These are phyloP conservation scores for Schizosaccharomyces pombe DNA, from an alignment of 805 yeast species.

Conservation along the genomic window DNA sequence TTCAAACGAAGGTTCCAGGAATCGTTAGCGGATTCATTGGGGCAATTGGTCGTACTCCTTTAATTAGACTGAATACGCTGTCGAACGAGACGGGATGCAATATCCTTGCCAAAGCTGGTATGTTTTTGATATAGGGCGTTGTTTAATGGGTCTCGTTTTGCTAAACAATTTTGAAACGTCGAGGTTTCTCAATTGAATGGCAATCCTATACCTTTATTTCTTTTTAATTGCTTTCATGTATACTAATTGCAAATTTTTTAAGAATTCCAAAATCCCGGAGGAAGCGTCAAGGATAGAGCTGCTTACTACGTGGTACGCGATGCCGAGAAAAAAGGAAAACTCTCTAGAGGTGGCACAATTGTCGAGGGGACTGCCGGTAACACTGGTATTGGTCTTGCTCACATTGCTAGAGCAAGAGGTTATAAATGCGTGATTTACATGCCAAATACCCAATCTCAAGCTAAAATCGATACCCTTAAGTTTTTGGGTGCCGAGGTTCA, in stretches of 20 bases:
- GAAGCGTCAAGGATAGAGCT: conserved; percentile 77
- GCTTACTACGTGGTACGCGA: conserved; percentile 55
- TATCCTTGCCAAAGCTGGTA: conserved; percentile 54
- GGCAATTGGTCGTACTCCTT: conserved; percentile 34
- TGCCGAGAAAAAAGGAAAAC: conserved; percentile 45
- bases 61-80: conserved; percentile 35
- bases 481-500: conserved; percentile 66
- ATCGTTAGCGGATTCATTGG: conserved; percentile 3
- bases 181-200: no score
- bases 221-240: background rate
- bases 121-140: no score
- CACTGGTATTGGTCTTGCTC: conserved; percentile 84
- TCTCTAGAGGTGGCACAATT: conserved; percentile 59
- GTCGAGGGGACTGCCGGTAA: conserved; percentile 91
- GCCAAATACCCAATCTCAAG: conserved; percentile 74
- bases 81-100: conserved; percentile 41
- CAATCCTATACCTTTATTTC: no score
- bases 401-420: conserved; percentile 52
- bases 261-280: conserved; percentile 85
- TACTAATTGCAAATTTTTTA: background rate
- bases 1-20: background rate
- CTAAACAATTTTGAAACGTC: no score
- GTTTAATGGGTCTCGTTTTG: no score
- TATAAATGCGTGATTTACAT: conserved; percentile 68
- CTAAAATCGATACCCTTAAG: conserved; percentile 50